Conservation (phyloP, 73 alveolate genomes). For the Tetrahymena thermophila region DNA sequence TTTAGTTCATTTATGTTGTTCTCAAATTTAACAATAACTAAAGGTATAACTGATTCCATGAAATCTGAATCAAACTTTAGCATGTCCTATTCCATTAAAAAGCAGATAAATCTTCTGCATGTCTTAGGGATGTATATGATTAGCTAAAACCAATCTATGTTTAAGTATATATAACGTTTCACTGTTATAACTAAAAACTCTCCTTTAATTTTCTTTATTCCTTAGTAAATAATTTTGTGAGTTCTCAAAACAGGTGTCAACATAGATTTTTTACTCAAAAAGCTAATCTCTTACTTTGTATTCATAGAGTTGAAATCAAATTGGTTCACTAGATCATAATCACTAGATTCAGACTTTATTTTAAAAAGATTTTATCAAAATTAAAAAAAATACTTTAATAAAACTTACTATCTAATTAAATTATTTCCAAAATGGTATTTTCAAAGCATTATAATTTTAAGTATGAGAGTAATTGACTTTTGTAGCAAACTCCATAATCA, state of each 20-base stretch:
- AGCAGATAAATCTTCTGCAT: neutral
- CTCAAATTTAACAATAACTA: neutral
- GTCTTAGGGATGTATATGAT: neutral
- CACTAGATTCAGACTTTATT: neutral
- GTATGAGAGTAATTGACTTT: neutral
- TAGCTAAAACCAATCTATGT: neutral
- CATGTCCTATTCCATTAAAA: neutral
- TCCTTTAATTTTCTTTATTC: neutral
- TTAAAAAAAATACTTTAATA: neutral
- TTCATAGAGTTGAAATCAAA: neutral
- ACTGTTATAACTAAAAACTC: neutral
- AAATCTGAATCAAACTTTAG: neutral
- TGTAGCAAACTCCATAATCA: neutral
- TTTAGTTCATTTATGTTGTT: neutral
- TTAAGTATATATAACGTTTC: neutral
- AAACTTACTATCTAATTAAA: neutral
- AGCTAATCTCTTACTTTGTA: neutral
- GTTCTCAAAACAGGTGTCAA: neutral
- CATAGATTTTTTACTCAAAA: neutral
- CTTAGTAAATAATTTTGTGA: neutral
- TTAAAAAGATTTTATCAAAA: neutral
- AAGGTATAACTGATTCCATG: neutral
- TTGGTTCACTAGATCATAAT: neutral
- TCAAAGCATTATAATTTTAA: neutral
- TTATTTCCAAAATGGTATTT: neutral